A percentile compares a stretch with the other conserved stretches of the same genome.
Conservation (phyloP, 208 protist species). For the Entamoeba nuttalli region DNA sequence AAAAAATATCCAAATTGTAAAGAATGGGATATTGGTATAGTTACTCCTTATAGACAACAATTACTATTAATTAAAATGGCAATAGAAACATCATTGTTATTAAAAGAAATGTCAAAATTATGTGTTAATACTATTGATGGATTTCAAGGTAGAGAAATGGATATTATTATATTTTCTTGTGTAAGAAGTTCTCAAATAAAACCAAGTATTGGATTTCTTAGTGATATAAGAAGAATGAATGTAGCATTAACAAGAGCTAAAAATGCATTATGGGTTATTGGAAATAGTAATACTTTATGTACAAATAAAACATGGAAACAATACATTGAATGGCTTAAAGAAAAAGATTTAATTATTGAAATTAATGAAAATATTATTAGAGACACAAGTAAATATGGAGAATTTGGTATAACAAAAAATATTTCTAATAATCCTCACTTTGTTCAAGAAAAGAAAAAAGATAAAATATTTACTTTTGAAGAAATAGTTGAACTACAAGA, state of each 20-base stretch:
- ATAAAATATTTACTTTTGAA: background rate
- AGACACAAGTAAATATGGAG: background rate
- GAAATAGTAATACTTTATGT: background rate
- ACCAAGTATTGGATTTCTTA: background rate
- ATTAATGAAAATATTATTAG: background rate
- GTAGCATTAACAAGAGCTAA: background rate
- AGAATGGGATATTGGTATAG: background rate
- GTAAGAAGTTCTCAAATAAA: background rate
- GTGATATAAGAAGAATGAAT: background rate
- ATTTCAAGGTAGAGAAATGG: background rate
- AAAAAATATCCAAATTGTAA: background rate
- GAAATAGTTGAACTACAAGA: too few species aligned
- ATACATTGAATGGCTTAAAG: background rate
- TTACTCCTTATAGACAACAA: background rate
- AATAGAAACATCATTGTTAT: background rate
- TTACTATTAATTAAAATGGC: background rate
- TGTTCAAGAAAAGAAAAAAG: background rate
- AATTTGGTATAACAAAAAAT: background rate
- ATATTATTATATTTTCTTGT: background rate
- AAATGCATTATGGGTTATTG: background rate
- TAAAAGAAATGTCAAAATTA: background rate
- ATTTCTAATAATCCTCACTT: background rate
- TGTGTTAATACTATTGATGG: background rate
- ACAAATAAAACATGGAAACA: background rate
- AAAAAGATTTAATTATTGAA: background rate